Conservation (phyloP, 371 early-diverging fungal species). For the Coemansia sp. region DNA sequence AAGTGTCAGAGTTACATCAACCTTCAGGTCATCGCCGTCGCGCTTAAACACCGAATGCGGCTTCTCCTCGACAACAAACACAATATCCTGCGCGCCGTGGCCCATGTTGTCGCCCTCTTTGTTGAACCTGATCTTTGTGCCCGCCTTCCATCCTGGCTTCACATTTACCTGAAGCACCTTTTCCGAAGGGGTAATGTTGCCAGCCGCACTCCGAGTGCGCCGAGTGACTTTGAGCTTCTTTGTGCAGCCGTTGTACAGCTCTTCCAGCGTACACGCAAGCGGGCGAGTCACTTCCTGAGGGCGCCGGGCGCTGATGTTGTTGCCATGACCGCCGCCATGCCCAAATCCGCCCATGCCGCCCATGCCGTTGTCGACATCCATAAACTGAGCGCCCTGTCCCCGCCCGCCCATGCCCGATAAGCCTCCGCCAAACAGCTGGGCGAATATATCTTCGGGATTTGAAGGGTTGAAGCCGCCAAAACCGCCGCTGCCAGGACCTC, state of each 20-base stretch:
- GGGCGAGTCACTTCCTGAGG: slow-evolving; percentile 62
- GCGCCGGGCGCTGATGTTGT: slow-evolving; percentile 36
- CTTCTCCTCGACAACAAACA: slow-evolving; percentile 93
- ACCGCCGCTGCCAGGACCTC: slow-evolving; percentile 53
- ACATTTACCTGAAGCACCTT: slow-evolving; percentile 85
- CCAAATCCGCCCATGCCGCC: slow-evolving; percentile 56
- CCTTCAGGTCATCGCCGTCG: slow-evolving; percentile 83
- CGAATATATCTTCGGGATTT: slow-evolving; percentile 92
- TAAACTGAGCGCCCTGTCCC: slow-evolving; percentile 26
- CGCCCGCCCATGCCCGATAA: slow-evolving; percentile 47
- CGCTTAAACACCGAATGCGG: slow-evolving; percentile 85
- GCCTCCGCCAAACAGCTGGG: slow-evolving; percentile 72
- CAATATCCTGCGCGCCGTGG: slow-evolving; percentile 85
- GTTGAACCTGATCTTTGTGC: slow-evolving; percentile 93
- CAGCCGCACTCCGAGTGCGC: slow-evolving; percentile 57
- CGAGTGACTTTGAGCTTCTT: slow-evolving; percentile 90
- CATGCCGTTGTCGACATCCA: slow-evolving; percentile 54
- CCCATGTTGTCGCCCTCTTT: slow-evolving; percentile 92
- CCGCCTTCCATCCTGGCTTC: slow-evolving; percentile 98
- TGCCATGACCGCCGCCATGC: slow-evolving; percentile 33
- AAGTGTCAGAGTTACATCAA: slow-evolving; percentile 66
- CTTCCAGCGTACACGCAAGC: slow-evolving; percentile 85
- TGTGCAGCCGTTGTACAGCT: slow-evolving; percentile 85
- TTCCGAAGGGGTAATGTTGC: slow-evolving; percentile 60
- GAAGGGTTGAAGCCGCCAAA: slow-evolving; percentile 76